Evolutionary conservation across 106 monocot species (phyloP), one percentile per base, ranked within the genome.

Genomic region (Posidonia australis): DNA sequence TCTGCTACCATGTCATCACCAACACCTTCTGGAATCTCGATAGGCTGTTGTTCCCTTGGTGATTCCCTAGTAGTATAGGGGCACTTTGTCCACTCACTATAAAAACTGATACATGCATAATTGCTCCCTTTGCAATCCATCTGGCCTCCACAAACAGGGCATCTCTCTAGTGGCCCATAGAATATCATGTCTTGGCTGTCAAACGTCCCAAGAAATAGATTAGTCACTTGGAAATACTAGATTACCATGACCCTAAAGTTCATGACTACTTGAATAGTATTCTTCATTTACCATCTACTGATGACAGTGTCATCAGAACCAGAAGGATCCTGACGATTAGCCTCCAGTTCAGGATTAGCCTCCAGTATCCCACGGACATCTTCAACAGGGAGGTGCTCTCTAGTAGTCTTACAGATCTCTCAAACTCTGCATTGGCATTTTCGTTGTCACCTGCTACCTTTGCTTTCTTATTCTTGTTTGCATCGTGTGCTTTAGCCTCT

Each of bases 151-250:
- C 85, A 90, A 17, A 80, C 5, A 0, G 80, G 82, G 54, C 85
- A 90, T 52, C 41, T 78, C 60, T 78, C 80, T 21, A 85, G 51
- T 21, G 85, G 80, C 11, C 89, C 89, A 67, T 73, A 90, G 55
- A 80, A 90, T 66, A 90, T 56, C 73, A 85, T 70, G 44, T 89
- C 89, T 62, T 82, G 81, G 73, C 85, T 90, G 64, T 22, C 24
- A n/a, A 2, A 42, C 2, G 1, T n/a, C n/a, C n/a, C n/a, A n/a
- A n/a, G n/a, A n/a, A n/a, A n/a, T n/a, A n/a, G n/a, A n/a, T n/a
- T n/a, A n/a, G n/a, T n/a, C n/a, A n/a, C n/a, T n/a, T n/a, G n/a
- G n/a, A n/a, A n/a, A n/a, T n/a, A n/a, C n/a, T n/a, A n/a, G 10
- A 64, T 29, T 1, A 52, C 18, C 28, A 64, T 17, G 48, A 48